A percentile compares a stretch with the other conserved stretches of the same genome.
Evolutionary conservation across 106 monocot species (phyloP).

Genomic region (Acorus gramineus): DNA sequence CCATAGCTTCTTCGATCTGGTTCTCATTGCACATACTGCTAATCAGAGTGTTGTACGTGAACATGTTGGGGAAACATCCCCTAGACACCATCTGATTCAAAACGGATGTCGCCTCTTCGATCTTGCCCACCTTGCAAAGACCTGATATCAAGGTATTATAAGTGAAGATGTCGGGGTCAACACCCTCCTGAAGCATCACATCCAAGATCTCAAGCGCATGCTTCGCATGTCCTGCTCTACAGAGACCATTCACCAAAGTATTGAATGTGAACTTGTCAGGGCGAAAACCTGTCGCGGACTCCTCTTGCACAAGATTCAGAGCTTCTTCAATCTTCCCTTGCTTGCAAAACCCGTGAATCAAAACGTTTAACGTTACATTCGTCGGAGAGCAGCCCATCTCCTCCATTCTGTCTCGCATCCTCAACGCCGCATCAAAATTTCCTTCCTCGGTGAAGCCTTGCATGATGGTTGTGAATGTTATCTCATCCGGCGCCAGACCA

Average conservation of each 20-base stretch:
- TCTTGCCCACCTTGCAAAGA: conserved; percentile 61
- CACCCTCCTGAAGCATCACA: conserved; percentile 70
- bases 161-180: conserved; percentile 67
- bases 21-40: conserved; percentile 42
- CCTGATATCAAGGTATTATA: conserved; percentile 68
- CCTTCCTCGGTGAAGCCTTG: conserved; percentile 77
- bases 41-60: conserved; percentile 81
- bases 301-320: conserved; percentile 57
- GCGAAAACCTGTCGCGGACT: conserved; percentile 43
- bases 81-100: conserved; percentile 59
- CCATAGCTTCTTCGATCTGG: conserved; percentile 82
- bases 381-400: conserved; percentile 46
- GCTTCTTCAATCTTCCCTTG: conserved; percentile 61
- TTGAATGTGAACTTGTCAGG: conserved; percentile 89
- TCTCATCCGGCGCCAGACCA: conserved; percentile 61
- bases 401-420: conserved; percentile 54
- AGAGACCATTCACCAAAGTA: conserved; percentile 65
- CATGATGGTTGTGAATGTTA: conserved; percentile 84
- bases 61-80: conserved; percentile 65
- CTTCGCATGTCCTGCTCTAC: conserved; percentile 40
- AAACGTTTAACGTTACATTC: conserved; percentile 53
- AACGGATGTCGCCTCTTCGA: conserved; percentile 52
- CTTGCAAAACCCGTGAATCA: conserved; percentile 70
- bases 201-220: conserved; percentile 74
- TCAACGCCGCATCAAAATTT: conserved; percentile 56